Evolutionary conservation across 345 rosid species (phyloP), one percentile per base, ranked within the genome.

Genomic region (Mangifera indica): DNA sequence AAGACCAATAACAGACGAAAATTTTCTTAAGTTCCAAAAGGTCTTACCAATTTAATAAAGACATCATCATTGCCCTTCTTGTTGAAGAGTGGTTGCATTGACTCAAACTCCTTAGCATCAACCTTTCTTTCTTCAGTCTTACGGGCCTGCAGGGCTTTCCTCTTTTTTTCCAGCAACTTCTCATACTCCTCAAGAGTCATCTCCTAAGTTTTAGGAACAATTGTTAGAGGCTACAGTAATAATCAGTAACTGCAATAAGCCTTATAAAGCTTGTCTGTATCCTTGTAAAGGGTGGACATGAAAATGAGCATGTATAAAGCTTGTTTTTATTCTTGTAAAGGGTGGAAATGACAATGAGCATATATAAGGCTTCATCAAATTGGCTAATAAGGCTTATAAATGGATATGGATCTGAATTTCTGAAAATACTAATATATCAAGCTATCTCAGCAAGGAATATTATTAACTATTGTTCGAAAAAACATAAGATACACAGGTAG

Each of bases 181-280:
- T 92, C 83, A 73, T 94, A 94, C 87, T 94, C 98, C 60, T 89
- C 97, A 70, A 94, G 66, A 13, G 98, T 92, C 98, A 94, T 94
- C 78, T 92, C 92, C 99, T 92, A 80, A 17, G 53, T 51, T 2
- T 65, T 55, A 37, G 1, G 29, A 48, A 60, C 4, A 40, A 40
- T 2, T 11, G 10, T 24, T 2, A 24, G 57, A 62, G 46, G 29
- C 59, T 48, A 40, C 44, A 29, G 26, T 45, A 21, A 14, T 49
- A 49, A 12, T n/a, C 11, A 34, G 2, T 3, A 62, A 62, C 48
- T 6, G 51, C 2, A 51, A 49, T 13, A 44, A 56, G 10, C 10
- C 25, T 8, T 10, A 56, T 20, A 49, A 66, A 17, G 17, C 4
- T 21, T 20, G 14, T 18, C 22, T 25, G 11, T 11, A 51, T 40